phyloP scores from a whole-genome alignment of 257 asterid genomes.

The Solanum ossicruentum region DNA sequence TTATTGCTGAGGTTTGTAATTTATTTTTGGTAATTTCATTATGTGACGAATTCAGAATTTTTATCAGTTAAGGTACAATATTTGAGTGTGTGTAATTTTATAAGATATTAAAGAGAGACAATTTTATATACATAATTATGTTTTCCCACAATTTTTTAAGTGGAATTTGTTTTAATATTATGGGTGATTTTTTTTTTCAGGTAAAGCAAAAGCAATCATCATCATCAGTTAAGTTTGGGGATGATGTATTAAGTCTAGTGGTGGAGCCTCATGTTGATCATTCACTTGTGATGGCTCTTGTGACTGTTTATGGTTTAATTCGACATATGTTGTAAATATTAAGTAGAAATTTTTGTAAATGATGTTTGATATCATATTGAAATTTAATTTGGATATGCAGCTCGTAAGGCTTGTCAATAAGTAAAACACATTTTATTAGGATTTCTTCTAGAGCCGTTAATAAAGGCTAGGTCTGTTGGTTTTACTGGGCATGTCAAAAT shows the following conservation, averaged over 20 bases:
- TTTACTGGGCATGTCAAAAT: no score
- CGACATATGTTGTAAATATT: neutral
- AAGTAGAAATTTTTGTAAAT: neutral
- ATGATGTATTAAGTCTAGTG: constrained; percentile 42
- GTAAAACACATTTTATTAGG: no score
- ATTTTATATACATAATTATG: no score
- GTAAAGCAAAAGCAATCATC: constrained; percentile 31
- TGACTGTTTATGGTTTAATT: constrained; percentile 40
- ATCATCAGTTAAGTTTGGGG: constrained; percentile 35
- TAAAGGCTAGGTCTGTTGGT: no score
- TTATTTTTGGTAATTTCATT: neutral
- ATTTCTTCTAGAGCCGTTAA: no score
- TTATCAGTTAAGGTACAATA: neutral
- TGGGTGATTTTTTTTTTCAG: constrained; percentile 8
- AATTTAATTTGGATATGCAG: neutral
- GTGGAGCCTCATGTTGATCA: constrained; percentile 52
- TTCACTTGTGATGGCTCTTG: constrained; percentile 45
- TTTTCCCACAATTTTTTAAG: neutral
- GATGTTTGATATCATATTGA: neutral
- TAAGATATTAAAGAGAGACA: no score
- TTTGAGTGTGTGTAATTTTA: no score
- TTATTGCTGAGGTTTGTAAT: constrained; percentile 33
- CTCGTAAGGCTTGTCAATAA: neutral
- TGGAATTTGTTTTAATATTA: neutral
- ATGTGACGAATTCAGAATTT: no score